Base-by-base conservation (phyloP, 805 yeast genomes). In the Pichia sporocuriosa region DNA sequence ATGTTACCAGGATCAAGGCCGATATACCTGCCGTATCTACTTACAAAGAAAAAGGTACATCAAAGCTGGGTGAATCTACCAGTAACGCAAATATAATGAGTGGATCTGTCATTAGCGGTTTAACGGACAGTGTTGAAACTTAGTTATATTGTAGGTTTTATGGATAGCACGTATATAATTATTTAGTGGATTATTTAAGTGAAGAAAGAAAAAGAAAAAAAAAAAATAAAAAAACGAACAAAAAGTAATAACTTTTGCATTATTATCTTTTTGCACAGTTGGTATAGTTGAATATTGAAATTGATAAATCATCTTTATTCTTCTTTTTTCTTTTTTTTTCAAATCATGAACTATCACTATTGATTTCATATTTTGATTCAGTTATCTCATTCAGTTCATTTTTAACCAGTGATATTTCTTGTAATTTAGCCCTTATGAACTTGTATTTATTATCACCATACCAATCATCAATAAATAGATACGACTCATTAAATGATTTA, bases 1-100 rank as follows among this genome's bases (percentile, higher is more conserved):
- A 80, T 32, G 97, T 89, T 15, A 83, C 90, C 16, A 73, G 94
- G 53, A 85, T 93, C 44, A 87, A 87, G 53, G 98, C 97, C 0
- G 86, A 93, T 59, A 90, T 93, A 38, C 98, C 99, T 3, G 98
- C 98, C 0, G 99, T 93, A 5, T 81, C 90, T 54, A 93, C 99
- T 0, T 93, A 90, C 62, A 85, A 95, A 54, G 96, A 88, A 54
- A 90, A 81, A 65, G 98, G 98, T 8, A 87, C 95, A 1, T 71
- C 77, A 6, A 77, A 76, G 57, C 65, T 76, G 48, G 81, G 81
- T 4, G 81, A 75, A 54, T 61, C 68, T 36, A 61, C 51, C 4
- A 57, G 61, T 35, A 63, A 62, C 19, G 57, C 61, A 4, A 62
- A 62, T 38, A 51, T 58, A 25, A 69, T 70, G 56, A 71, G 73